Evolutionary conservation across 2,329 filamentous ascomycete genomes (phyloP).

Genomic region (Tolypocladium album): DNA sequence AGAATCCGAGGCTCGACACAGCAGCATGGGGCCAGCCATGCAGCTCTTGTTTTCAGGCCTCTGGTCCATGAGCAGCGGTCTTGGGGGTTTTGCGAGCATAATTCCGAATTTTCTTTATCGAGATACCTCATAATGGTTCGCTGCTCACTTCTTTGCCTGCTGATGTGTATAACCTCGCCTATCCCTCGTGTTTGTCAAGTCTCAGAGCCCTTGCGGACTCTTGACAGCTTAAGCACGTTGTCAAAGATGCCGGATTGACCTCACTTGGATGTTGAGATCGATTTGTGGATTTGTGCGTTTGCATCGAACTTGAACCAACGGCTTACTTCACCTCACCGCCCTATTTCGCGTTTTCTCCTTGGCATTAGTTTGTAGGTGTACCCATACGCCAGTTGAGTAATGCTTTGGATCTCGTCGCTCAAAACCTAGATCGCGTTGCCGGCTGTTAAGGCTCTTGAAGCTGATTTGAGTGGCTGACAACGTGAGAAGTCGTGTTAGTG

Average conservation of each 20-base stretch:
- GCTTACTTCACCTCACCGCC: too few relatives aligned
- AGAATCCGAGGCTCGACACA: not conserved
- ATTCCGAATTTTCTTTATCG: not conserved
- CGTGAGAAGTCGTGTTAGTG: too few relatives aligned
- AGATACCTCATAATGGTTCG: not conserved
- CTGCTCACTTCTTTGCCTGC: not conserved
- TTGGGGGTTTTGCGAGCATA: not conserved
- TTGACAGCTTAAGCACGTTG: too few relatives aligned
- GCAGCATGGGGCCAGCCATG: not conserved
- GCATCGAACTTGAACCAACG: too few relatives aligned
- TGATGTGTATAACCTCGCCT: not conserved
- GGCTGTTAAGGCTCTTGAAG: not conserved
- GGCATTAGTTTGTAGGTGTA: not conserved
- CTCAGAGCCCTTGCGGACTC: too few relatives aligned
- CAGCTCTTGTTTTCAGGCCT: not conserved
- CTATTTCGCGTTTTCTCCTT: too few relatives aligned
- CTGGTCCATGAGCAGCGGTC: not conserved
- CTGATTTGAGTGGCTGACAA: too few relatives aligned
- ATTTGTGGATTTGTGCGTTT: too few relatives aligned
- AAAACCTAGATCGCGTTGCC: not conserved
- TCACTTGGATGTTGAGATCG: too few relatives aligned
- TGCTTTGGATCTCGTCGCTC: not conserved
- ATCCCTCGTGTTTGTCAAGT: not conserved
- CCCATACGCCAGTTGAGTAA: not conserved
- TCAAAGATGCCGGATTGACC: too few relatives aligned